A percentile compares a stretch with the other conserved stretches of the same genome.
Evolutionary conservation across 2,329 filamentous ascomycete genomes (phyloP).

Genomic region (Daldinia sp.): DNA sequence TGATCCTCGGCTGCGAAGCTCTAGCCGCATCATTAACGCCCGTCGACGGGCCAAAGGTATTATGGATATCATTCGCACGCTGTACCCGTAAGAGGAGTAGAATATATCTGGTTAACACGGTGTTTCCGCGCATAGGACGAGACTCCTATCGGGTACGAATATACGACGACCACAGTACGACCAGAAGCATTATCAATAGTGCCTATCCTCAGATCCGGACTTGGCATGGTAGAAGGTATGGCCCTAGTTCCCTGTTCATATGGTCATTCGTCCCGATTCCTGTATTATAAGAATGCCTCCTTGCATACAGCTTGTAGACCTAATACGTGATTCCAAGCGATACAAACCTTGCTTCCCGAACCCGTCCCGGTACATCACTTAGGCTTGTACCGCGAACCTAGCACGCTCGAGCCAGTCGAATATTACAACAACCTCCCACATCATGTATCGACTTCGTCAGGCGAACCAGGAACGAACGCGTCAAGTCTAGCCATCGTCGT

Average conservation of each 20-base stretch:
- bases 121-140: slow-evolving; percentile 62
- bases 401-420: slow-evolving; percentile 87
- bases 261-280: neutral
- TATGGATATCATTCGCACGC: neutral
- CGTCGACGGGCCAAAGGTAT: slow-evolving; percentile 69
- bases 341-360: slow-evolving; percentile 81
- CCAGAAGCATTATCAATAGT: slow-evolving; percentile 80
- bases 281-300: neutral
- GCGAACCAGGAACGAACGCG: slow-evolving; percentile 49
- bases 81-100: neutral
- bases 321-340: slow-evolving; percentile 57
- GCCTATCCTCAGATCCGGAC: slow-evolving; percentile 89
- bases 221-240: slow-evolving; percentile 87
- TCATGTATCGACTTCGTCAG: slow-evolving; percentile 57
- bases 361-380: slow-evolving; percentile 90
- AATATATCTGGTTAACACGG: slow-evolving; percentile 7
- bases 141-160: slow-evolving; percentile 81
- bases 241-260: slow-evolving; percentile 26
- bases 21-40: slow-evolving; percentile 69
- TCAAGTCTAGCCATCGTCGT: slow-evolving; percentile 79
- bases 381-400: slow-evolving; percentile 90
- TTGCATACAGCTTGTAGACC: neutral
- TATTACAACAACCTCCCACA: slow-evolving; percentile 98
- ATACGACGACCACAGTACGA: slow-evolving; percentile 69
- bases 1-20: slow-evolving; percentile 85